These are phyloP conservation scores for Poa pratensis DNA, from an alignment of 176 grass and related monocot genomes.

Conservation along the genomic window DNA sequence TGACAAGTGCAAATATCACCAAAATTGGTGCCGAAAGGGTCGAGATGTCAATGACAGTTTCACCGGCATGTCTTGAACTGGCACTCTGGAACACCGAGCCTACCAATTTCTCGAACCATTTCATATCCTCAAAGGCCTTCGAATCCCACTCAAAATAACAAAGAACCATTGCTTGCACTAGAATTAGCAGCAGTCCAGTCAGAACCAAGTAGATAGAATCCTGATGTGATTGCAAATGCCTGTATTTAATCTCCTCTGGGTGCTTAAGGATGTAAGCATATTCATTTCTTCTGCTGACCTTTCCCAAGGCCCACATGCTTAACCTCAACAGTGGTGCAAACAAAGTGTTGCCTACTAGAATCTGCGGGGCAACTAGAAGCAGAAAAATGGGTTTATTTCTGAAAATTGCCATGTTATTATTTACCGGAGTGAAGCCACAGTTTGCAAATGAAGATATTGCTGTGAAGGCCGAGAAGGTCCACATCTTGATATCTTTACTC, in stretches of 20 bases:
- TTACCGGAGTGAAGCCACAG: slow-evolving; percentile 62
- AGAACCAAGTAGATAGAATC: slow-evolving; percentile 26
- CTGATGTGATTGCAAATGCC: slow-evolving; percentile 30
- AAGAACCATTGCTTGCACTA: slow-evolving; percentile 39
- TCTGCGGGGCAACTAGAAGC: slow-evolving; percentile 50
- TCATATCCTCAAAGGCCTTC: slow-evolving; percentile 46
- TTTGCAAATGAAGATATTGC: slow-evolving; percentile 67
- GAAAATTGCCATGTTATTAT: slow-evolving; percentile 77
- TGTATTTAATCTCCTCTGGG: slow-evolving; percentile 37
- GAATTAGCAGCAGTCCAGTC: slow-evolving; percentile 41
- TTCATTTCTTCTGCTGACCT: slow-evolving; percentile 38
- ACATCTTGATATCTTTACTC: slow-evolving; percentile 55
- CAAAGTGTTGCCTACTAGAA: slow-evolving; percentile 71
- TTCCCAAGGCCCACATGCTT: slow-evolving; percentile 46
- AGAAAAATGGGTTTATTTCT: slow-evolving; percentile 51
- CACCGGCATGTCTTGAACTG: slow-evolving; percentile 58
- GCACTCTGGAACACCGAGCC: slow-evolving; percentile 51
- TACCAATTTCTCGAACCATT: slow-evolving; percentile 54
- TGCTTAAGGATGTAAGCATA: slow-evolving; percentile 44
- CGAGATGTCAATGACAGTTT: slow-evolving; percentile 53
- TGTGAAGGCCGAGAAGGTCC: slow-evolving; percentile 50
- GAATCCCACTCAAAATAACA: slow-evolving; percentile 57
- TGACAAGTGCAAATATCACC: slow-evolving; percentile 60
- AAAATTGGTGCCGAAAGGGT: slow-evolving; percentile 53
- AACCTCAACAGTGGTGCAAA: slow-evolving; percentile 61